These are phyloP conservation scores for Ogataea pini DNA, from an alignment of 805 yeast genomes.

Conservation along the genomic window DNA sequence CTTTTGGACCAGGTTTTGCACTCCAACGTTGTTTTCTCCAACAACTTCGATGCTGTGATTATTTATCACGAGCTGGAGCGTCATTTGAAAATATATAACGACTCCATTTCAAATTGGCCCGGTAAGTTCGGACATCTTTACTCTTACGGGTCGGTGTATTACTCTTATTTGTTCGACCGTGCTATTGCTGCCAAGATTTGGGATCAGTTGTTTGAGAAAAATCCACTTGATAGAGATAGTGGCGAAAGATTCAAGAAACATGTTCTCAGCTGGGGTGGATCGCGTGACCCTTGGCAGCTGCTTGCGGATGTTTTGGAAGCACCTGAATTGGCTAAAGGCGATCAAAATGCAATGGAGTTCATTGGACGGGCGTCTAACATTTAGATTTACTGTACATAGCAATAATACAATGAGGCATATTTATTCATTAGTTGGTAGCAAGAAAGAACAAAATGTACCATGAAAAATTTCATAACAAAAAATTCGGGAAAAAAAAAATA, in stretches of 20 bases:
- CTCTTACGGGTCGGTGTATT: conserved; percentile 92
- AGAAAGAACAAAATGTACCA: too few relatives aligned
- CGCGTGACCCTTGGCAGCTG: conserved; percentile 85
- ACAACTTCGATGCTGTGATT: conserved; percentile 55
- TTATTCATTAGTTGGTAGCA: too few relatives aligned
- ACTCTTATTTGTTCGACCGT: conserved; percentile 86
- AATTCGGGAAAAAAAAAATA: not conserved
- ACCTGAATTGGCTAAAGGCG: conserved; percentile 64
- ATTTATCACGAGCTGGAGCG: conserved; percentile 69
- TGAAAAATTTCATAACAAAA: not conserved
- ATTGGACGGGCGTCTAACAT: conserved; percentile 38
- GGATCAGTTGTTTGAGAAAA: conserved; percentile 64
- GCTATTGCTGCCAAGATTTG: conserved; percentile 90
- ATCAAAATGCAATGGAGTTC: conserved; percentile 64
- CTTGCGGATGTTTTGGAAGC: conserved; percentile 75
- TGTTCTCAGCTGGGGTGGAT: conserved; percentile 91
- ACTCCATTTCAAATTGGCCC: conserved; percentile 78
- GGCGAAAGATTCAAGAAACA: conserved; percentile 74
- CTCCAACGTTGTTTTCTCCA: conserved; percentile 40
- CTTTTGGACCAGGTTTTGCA: conserved; percentile 82
- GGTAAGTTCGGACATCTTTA: conserved; percentile 92
- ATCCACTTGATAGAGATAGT: conserved; percentile 70
- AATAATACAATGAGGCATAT: too few relatives aligned
- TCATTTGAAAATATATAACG: conserved; percentile 61
- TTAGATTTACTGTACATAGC: not conserved